These are phyloP conservation scores for Leucaena leucocephala DNA, from an alignment of 306 rosid genomes.

Conservation along the genomic window DNA sequence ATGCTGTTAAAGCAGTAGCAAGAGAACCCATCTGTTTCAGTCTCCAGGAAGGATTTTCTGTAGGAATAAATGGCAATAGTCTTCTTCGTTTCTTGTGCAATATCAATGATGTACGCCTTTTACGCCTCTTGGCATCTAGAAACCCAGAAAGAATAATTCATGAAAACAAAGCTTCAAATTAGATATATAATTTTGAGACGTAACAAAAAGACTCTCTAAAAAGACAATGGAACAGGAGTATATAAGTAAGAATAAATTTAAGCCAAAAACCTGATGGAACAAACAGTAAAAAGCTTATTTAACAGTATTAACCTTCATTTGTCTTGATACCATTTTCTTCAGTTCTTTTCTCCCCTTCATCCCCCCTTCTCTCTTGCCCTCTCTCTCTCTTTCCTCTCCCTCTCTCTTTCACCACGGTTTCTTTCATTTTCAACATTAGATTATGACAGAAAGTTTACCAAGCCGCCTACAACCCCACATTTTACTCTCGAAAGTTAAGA, in stretches of 20 bases:
- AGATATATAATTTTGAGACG: neutral
- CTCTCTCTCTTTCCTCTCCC: neutral
- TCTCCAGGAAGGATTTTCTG: slow-evolving; percentile 63
- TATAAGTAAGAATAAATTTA: slow-evolving; percentile 16
- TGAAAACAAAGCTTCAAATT: slow-evolving; percentile 22
- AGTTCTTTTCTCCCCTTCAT: neutral
- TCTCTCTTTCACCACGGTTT: neutral
- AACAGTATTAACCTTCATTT: slow-evolving; percentile 24
- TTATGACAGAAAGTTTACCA: neutral
- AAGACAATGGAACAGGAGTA: slow-evolving; percentile 25
- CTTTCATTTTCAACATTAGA: neutral
- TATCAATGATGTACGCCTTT: slow-evolving; percentile 61
- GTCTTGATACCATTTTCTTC: neutral
- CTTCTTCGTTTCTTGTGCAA: slow-evolving; percentile 75
- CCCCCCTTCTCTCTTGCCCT: neutral
- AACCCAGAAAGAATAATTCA: slow-evolving; percentile 37
- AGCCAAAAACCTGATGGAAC: slow-evolving; percentile 12
- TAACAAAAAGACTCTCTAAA: slow-evolving; percentile 11
- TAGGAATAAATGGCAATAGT: slow-evolving; percentile 67
- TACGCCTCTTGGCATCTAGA: slow-evolving; percentile 68
- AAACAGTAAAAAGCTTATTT: slow-evolving; percentile 19
- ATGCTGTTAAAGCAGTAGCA: slow-evolving; percentile 70
- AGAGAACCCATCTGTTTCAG: slow-evolving; percentile 84
- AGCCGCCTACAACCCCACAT: neutral
- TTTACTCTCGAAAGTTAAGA: neutral